A percentile compares a stretch with the other conserved stretches of the same genome.
Conservation (phyloP, 768 basidiomycete genomes). For the Kwoniella dendrophila region DNA sequence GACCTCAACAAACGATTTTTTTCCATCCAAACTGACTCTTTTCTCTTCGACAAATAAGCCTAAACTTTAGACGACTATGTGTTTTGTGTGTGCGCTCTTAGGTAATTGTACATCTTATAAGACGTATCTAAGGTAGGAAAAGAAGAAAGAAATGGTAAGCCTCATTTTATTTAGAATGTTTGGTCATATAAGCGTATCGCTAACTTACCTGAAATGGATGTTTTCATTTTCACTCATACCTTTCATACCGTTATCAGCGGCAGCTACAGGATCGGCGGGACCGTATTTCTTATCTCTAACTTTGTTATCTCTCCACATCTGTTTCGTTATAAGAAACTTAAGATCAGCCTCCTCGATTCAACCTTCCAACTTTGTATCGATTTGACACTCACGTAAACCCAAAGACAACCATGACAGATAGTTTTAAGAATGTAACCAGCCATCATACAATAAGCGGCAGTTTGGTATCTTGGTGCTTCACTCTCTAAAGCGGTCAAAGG, state of each 20-base stretch:
- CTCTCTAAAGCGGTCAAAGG: slow-evolving; percentile 41
- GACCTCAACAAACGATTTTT: too few relatives aligned
- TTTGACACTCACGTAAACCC: slow-evolving; percentile 34
- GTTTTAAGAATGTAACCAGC: slow-evolving; percentile 49
- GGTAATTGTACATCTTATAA: too few relatives aligned
- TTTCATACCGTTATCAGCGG: slow-evolving; percentile 55
- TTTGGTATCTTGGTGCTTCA: slow-evolving; percentile 52
- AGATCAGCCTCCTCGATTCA: too few relatives aligned
- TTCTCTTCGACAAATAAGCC: too few relatives aligned
- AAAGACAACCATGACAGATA: slow-evolving; percentile 40
- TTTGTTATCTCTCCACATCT: slow-evolving; percentile 53
- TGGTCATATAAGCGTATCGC: too few relatives aligned
- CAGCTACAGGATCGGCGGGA: slow-evolving; percentile 43
- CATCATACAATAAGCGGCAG: slow-evolving; percentile 50
- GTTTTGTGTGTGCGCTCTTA: too few relatives aligned
- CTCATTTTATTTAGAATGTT: too few relatives aligned
- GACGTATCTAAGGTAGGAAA: too few relatives aligned
- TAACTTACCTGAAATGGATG: slow-evolving; percentile 44
- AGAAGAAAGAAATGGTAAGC: too few relatives aligned
- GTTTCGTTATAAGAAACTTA: too few relatives aligned
- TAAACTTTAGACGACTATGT: too few relatives aligned
- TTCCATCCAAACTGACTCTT: too few relatives aligned
- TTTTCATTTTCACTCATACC: slow-evolving; percentile 54
- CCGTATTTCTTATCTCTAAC: slow-evolving; percentile 46
- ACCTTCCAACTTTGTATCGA: not conserved